phyloP scores from a whole-genome alignment of 805 yeast genomes.

The Zygosaccharomyces gambellarensis region DNA sequence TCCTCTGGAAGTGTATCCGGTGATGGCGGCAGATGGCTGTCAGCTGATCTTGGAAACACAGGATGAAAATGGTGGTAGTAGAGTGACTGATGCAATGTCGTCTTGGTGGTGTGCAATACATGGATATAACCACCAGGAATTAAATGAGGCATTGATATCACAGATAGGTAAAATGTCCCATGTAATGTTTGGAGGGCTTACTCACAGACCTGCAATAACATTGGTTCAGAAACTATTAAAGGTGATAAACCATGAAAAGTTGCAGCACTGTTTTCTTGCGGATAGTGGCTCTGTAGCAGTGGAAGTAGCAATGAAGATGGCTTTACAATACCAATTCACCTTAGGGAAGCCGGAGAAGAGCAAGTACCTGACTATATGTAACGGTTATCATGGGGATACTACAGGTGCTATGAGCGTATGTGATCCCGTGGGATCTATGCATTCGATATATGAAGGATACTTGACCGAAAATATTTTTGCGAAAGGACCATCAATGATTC shows the following conservation, averaged over 20 bases:
- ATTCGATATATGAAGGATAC: conserved; percentile 30
- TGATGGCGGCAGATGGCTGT: conserved; percentile 24
- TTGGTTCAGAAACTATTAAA: conserved; percentile 31
- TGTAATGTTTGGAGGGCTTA: conserved; percentile 30
- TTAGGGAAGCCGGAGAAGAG: conserved; percentile 23
- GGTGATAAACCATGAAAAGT: conserved; percentile 26
- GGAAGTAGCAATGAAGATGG: conserved; percentile 39
- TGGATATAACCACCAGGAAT: conserved; percentile 29
- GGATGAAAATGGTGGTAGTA: conserved; percentile 9
- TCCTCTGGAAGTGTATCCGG: conserved; percentile 26
- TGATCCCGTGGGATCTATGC: conserved; percentile 34
- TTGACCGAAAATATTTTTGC: conserved; percentile 30
- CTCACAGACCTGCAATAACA: conserved; percentile 31
- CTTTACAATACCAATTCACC: conserved; percentile 31
- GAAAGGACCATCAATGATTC: conserved; percentile 22
- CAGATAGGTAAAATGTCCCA: conserved; percentile 33
- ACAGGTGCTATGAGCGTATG: conserved; percentile 40
- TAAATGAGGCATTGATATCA: conserved; percentile 30
- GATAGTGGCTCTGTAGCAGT: conserved; percentile 36
- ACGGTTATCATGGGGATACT: conserved; percentile 40
- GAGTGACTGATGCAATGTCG: conserved; percentile 31
- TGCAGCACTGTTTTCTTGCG: conserved; percentile 23
- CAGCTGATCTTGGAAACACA: conserved; percentile 17
- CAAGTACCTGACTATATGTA: conserved; percentile 32
- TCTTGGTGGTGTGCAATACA: conserved; percentile 35